phyloP scores from a whole-genome alignment of 2,329 filamentous ascomycete genomes.

The Penicillium sp. region DNA sequence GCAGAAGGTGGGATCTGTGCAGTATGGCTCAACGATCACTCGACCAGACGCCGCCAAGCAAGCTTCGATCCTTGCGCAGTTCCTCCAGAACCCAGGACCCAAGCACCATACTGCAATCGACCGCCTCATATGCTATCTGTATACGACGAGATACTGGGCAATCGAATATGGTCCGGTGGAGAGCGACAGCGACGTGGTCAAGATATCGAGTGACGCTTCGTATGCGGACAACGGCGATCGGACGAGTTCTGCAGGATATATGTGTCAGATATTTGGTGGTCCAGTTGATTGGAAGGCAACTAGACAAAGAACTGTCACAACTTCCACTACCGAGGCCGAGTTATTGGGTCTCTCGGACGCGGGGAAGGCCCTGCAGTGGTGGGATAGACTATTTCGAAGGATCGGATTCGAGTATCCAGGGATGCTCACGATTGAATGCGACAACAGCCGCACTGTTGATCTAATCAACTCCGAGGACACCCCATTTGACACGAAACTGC shows the following conservation, averaged over 20 bases:
- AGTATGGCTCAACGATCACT: background rate
- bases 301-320: conserved; percentile 19
- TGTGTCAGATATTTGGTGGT: conserved; percentile 5
- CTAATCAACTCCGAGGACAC: too few species aligned
- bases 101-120: background rate
- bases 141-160: background rate
- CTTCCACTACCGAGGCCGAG: conserved; percentile 24
- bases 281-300: conserved; percentile 19
- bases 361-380: too few species aligned
- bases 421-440: too few species aligned
- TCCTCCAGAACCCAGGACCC: background rate
- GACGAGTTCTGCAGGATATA: conserved; percentile 3
- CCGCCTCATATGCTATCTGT: background rate
- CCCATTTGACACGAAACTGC: too few species aligned
- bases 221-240: background rate
- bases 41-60: background rate
- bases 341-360: conserved; percentile 18
- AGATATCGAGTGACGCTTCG: background rate
- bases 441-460: too few species aligned
- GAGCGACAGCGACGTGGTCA: background rate
- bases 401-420: too few species aligned
- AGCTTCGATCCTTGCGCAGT: background rate
- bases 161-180: background rate
- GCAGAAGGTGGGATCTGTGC: background rate
- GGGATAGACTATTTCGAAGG: too few species aligned